Conservation (phyloP, 148 eudicot species). For the Amaranthus palmeri region DNA sequence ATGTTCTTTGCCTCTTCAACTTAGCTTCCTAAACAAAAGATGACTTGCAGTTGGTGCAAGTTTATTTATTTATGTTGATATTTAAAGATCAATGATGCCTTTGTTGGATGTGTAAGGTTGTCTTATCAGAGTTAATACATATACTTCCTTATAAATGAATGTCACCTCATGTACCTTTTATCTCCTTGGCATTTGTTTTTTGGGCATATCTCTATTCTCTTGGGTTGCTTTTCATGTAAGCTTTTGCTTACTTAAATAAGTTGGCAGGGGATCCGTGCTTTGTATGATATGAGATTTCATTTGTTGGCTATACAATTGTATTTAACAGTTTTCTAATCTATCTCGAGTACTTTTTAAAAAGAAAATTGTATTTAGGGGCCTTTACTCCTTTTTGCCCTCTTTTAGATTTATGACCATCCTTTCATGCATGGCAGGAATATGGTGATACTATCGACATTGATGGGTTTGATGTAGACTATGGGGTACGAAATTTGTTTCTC, state of each 20-base stretch:
- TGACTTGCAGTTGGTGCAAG: background rate
- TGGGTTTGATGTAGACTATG: constrained; percentile 93
- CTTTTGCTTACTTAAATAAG: background rate
- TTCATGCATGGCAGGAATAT: constrained; percentile 51
- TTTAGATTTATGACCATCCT: background rate
- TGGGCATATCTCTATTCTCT: background rate
- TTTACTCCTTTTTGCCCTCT: background rate
- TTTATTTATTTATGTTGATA: background rate
- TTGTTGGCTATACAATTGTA: background rate
- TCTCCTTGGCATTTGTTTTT: background rate
- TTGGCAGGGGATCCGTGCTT: background rate
- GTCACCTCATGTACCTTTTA: background rate
- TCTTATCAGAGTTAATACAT: background rate
- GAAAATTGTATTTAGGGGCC: no score
- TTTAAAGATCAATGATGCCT: background rate
- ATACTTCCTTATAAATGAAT: background rate
- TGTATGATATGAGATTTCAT: background rate
- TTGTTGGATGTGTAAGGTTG: background rate
- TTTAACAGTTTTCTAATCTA: background rate
- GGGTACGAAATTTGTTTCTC: constrained; percentile 46
- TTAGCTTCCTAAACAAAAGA: background rate
- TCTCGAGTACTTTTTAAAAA: no score
- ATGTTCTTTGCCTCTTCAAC: background rate
- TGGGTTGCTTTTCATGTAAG: background rate
- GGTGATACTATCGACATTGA: constrained; percentile 75